A percentile compares a stretch with the other conserved stretches of the same genome.
Evolutionary conservation across 192 early-diverging fungal species (phyloP).

Genomic region (Podila verticillata): DNA sequence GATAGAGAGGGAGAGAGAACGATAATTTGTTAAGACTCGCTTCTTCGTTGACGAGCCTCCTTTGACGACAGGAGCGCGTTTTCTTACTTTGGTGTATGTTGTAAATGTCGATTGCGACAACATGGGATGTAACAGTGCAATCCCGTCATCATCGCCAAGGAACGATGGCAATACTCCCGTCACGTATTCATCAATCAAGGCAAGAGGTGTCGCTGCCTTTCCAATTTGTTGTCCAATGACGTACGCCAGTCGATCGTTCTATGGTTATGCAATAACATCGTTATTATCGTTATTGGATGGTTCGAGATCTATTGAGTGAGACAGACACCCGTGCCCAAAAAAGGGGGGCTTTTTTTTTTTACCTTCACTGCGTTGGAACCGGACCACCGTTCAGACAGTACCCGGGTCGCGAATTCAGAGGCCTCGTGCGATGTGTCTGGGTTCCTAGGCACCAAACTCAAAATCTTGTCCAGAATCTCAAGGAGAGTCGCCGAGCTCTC

Average conservation of each 20-base stretch:
- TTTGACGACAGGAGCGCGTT: not conserved
- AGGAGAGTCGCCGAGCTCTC: slow-evolving; percentile 52
- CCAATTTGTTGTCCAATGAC: slow-evolving; percentile 57
- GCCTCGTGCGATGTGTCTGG: slow-evolving; percentile 27
- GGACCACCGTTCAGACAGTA: slow-evolving; percentile 53
- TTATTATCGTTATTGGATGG: no score
- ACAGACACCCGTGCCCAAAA: no score
- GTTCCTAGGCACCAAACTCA: slow-evolving; percentile 40
- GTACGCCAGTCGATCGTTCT: slow-evolving; percentile 54
- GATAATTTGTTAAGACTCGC: not conserved
- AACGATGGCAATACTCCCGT: slow-evolving; percentile 51
- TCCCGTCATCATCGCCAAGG: slow-evolving; percentile 43
- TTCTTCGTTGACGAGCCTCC: not conserved
- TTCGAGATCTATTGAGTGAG: no score
- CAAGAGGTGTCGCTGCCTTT: slow-evolving; percentile 34
- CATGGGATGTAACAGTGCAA: slow-evolving; percentile 49
- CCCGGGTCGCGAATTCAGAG: slow-evolving; percentile 35
- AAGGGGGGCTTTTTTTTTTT: no score
- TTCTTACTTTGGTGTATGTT: slow-evolving; percentile 53
- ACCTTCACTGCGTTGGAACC: slow-evolving; percentile 52
- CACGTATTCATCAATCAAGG: slow-evolving; percentile 51
- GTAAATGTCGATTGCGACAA: slow-evolving; percentile 52
- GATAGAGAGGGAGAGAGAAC: not conserved
- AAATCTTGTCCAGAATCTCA: slow-evolving; percentile 52
- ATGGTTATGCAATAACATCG: not conserved